Percentiles rank a stretch among this genome's conserved stretches.
phyloP scores from a whole-genome alignment of 129 eudicot genomes.

The Apium graveolens region DNA sequence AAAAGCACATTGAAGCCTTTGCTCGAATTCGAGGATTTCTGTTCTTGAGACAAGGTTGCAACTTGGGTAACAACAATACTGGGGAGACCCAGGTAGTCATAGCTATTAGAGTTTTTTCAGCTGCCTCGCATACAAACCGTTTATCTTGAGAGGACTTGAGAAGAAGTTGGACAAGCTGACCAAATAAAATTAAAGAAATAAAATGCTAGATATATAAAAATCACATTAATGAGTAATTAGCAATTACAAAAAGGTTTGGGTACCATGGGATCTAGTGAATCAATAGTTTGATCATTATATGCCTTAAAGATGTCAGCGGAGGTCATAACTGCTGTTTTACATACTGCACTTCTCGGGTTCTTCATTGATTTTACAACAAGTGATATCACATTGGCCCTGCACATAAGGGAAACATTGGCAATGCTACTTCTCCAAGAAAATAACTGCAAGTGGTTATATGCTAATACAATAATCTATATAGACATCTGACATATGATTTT shows the following conservation, averaged over 20 bases:
- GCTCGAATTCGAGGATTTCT: conserved; percentile 86
- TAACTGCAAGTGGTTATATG: not conserved
- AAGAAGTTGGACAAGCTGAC: conserved; percentile 75
- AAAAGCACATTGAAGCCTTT: conserved; percentile 68
- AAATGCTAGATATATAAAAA: not conserved
- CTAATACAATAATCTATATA: not conserved
- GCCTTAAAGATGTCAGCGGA: conserved; percentile 71
- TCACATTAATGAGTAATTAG: not conserved
- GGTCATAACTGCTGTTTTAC: conserved; percentile 78
- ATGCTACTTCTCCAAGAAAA: not conserved
- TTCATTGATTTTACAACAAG: conserved; percentile 67
- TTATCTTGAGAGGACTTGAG: conserved; percentile 90
- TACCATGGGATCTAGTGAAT: conserved; percentile 70
- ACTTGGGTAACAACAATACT: conserved; percentile 51
- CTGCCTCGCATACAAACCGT: conserved; percentile 82
- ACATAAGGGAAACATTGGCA: conserved; percentile 14
- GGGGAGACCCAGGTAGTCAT: conserved; percentile 60
- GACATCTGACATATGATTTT: not conserved
- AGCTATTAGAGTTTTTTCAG: conserved; percentile 59
- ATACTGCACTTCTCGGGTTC: conserved; percentile 91
- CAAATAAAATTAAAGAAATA: conserved; percentile 8
- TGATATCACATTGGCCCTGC: conserved; percentile 53
- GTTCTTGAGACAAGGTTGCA: conserved; percentile 66
- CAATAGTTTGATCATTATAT: conserved; percentile 54
- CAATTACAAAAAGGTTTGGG: conserved; percentile 3